These are phyloP conservation scores for Fusarium pseudonygamai DNA, from an alignment of 2,329 filamentous ascomycete genomes.

Conservation along the genomic window DNA sequence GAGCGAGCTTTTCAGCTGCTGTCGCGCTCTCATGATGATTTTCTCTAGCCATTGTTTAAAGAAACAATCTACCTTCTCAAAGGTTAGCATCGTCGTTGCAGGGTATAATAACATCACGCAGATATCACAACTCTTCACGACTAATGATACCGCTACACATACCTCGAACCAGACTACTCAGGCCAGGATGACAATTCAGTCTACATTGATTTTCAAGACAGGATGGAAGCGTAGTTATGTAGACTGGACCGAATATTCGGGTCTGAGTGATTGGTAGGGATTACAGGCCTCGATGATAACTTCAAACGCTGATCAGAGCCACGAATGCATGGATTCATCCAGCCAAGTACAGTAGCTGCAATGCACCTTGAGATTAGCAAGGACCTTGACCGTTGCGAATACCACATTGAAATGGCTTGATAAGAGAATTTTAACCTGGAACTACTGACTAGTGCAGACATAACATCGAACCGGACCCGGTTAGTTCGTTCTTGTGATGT, in stretches of 20 bases:
- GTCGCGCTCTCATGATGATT: not conserved
- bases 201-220: not conserved
- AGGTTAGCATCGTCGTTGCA: not conserved
- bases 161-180: not conserved
- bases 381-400: not conserved
- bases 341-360: not conserved
- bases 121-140: not conserved
- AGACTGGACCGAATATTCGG: not conserved
- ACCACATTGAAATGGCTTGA: not conserved
- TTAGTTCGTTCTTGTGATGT: not conserved
- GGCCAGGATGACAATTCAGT: not conserved
- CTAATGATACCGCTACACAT: not conserved
- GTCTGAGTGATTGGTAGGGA: not conserved
- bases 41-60: constrained; percentile 30
- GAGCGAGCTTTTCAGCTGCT: constrained; percentile 42
- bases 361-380: not conserved
- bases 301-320: not conserved
- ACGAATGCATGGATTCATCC: not conserved
- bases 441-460: not conserved
- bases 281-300: not conserved
- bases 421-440: not conserved
- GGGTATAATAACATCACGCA: not conserved
- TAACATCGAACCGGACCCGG: not conserved
- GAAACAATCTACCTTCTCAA: not conserved
- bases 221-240: not conserved